Conservation (phyloP, 768 basidiomycete genomes). For the Hydnomerulius pinastri region DNA sequence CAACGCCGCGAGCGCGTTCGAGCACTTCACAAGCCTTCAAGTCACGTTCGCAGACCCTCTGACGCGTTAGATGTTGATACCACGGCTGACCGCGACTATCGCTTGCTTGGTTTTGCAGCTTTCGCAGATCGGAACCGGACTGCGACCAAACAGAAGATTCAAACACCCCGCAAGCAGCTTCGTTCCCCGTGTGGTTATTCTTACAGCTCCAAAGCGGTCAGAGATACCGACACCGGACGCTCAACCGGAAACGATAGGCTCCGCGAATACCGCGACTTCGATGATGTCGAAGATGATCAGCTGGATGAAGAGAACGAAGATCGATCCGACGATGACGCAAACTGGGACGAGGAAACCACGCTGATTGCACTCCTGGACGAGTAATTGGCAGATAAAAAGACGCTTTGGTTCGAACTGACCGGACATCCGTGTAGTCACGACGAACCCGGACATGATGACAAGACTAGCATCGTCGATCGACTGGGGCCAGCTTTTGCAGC, state of each 20-base stretch:
- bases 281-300: background rate
- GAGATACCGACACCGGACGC: background rate
- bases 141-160: background rate
- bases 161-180: background rate
- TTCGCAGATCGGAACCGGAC: background rate
- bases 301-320: background rate
- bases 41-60: slow-evolving; percentile 4
- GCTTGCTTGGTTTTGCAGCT: no score
- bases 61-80: background rate
- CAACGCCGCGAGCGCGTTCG: slow-evolving; percentile 1
- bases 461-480: slow-evolving; percentile 47
- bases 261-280: background rate
- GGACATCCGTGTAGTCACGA: slow-evolving; percentile 33
- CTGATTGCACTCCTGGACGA: slow-evolving; percentile 31
- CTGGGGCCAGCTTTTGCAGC: slow-evolving; percentile 40
- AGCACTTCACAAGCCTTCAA: slow-evolving; percentile 1
- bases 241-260: background rate
- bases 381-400: slow-evolving; percentile 8
- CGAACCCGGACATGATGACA: slow-evolving; percentile 42
- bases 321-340: slow-evolving; percentile 2
- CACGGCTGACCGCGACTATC: background rate
- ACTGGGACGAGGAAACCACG: slow-evolving; percentile 32
- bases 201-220: background rate
- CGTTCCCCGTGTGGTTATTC: background rate
- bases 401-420: background rate